Conservation (phyloP, 2,329 filamentous ascomycete species). For the Penicillium decumbens region DNA sequence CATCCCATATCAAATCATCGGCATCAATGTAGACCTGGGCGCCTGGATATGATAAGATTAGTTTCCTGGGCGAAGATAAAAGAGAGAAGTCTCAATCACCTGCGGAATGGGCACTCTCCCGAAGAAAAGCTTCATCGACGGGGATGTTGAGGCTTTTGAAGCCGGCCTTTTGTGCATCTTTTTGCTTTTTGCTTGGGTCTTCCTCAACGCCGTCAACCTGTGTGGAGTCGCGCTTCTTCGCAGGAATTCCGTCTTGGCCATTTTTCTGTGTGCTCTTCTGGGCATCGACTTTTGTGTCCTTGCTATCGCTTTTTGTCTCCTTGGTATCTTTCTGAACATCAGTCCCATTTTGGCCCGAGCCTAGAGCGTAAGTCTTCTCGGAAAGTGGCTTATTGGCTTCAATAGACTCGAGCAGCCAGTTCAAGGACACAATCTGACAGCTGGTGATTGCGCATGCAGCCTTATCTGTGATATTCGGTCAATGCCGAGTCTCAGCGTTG, state of each 20-base stretch:
- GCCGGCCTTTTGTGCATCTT: slow-evolving; percentile 46
- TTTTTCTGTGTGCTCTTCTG: slow-evolving; percentile 14
- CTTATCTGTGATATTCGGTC: slow-evolving; percentile 45
- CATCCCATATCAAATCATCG: slow-evolving; percentile 67
- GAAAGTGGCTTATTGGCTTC: slow-evolving; percentile 39
- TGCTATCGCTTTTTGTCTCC: not conserved
- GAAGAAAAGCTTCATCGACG: slow-evolving; percentile 42
- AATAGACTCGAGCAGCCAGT: slow-evolving; percentile 60
- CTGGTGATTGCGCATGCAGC: slow-evolving; percentile 45
- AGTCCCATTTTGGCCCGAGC: slow-evolving; percentile 10
- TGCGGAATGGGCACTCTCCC: not conserved
- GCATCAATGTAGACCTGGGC: slow-evolving; percentile 61
- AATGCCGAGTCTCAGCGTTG: not conserved
- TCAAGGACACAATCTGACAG: slow-evolving; percentile 54
- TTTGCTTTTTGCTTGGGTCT: slow-evolving; percentile 33
- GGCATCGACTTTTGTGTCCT: not conserved
- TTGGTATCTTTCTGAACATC: slow-evolving; percentile 1
- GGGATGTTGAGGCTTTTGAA: slow-evolving; percentile 43
- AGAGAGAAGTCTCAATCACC: not conserved
- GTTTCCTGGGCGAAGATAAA: not conserved
- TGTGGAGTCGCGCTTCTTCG: slow-evolving; percentile 17
- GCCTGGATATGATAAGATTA: slow-evolving; percentile 2
- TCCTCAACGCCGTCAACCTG: slow-evolving; percentile 3
- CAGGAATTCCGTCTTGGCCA: slow-evolving; percentile 12
- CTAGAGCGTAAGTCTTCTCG: slow-evolving; percentile 38